These are phyloP conservation scores for Ormosia semicastrata DNA, from an alignment of 306 rosid species.

Conservation along the genomic window DNA sequence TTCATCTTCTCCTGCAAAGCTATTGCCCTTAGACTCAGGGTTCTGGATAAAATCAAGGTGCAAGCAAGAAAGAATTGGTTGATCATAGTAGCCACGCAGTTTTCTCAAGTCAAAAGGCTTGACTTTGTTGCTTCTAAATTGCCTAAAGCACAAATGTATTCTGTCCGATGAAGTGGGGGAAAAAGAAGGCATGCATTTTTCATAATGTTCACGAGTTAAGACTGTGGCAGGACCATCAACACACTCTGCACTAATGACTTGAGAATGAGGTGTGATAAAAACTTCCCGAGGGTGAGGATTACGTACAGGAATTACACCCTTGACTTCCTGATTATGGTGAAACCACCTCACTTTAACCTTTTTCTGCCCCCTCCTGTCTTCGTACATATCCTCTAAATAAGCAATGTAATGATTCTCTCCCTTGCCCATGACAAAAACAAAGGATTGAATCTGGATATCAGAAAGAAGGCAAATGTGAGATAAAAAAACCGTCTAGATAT, in stretches of 20 bases:
- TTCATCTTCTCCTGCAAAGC: slow-evolving; percentile 52
- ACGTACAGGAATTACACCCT: slow-evolving; percentile 63
- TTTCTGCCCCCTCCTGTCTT: slow-evolving; percentile 90
- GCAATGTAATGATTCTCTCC: slow-evolving; percentile 87
- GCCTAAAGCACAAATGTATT: slow-evolving; percentile 84
- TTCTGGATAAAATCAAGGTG: slow-evolving; percentile 47
- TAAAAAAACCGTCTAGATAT: background rate
- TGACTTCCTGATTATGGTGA: slow-evolving; percentile 94
- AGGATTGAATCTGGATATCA: slow-evolving; percentile 77
- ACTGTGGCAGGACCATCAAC: slow-evolving; percentile 92
- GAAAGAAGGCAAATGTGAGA: slow-evolving; percentile 28
- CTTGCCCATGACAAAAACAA: slow-evolving; percentile 96
- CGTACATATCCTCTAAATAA: slow-evolving; percentile 95
- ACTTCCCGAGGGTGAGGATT: slow-evolving; percentile 93
- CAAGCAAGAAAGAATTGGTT: slow-evolving; percentile 79
- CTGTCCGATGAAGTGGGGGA: slow-evolving; percentile 58
- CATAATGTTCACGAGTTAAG: slow-evolving; percentile 80
- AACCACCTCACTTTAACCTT: slow-evolving; percentile 98
- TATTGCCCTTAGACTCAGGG: slow-evolving; percentile 37
- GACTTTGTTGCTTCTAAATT: slow-evolving; percentile 79
- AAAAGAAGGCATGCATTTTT: slow-evolving; percentile 59
- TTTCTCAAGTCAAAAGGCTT: slow-evolving; percentile 88
- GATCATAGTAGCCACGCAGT: slow-evolving; percentile 79
- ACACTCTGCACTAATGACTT: slow-evolving; percentile 96
- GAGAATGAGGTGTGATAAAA: slow-evolving; percentile 86